These are phyloP conservation scores for Emydomyces testavorans DNA, from an alignment of 2,329 filamentous ascomycete genomes.

Conservation along the genomic window DNA sequence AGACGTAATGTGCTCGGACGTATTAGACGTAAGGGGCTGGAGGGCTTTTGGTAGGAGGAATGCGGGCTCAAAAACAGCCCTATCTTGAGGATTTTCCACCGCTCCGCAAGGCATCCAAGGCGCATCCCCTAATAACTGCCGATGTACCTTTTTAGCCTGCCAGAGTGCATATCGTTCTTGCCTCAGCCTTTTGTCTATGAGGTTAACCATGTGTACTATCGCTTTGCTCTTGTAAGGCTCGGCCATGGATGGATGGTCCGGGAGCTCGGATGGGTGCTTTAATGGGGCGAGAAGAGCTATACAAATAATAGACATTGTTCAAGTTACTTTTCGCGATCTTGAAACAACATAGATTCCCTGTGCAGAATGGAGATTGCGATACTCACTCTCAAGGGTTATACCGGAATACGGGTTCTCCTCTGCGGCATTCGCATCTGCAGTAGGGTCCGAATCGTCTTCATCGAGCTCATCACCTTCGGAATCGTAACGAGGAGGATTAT, in stretches of 20 bases:
- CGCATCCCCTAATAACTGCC: slow-evolving; percentile 49
- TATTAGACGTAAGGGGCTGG: slow-evolving; percentile 3
- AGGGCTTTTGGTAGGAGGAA: slow-evolving; percentile 14
- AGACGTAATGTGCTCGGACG: not conserved
- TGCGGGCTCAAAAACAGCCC: slow-evolving; percentile 35
- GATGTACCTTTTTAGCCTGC: slow-evolving; percentile 47
- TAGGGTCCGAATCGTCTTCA: slow-evolving; percentile 46
- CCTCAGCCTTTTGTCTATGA: slow-evolving; percentile 46
- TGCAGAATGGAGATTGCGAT: not conserved
- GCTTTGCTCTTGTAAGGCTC: slow-evolving; percentile 48
- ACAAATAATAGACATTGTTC: not conserved
- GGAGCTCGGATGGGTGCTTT: slow-evolving; percentile 50
- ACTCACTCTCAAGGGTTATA: slow-evolving; percentile 46
- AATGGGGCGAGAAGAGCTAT: slow-evolving; percentile 50
- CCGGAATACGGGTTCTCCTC: slow-evolving; percentile 52
- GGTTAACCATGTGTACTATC: slow-evolving; percentile 45
- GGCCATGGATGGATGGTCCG: slow-evolving; percentile 48
- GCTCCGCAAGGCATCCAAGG: slow-evolving; percentile 47
- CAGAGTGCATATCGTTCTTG: slow-evolving; percentile 46
- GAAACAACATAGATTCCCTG: not conserved
- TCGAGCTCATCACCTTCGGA: slow-evolving; percentile 54
- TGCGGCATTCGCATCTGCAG: slow-evolving; percentile 45
- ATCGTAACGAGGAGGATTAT: slow-evolving; percentile 50
- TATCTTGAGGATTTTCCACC: slow-evolving; percentile 42
- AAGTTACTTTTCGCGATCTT: not conserved